Evolutionary conservation across 2,329 filamentous ascomycete species (phyloP).

Genomic region (Calonectria ilicicola): DNA sequence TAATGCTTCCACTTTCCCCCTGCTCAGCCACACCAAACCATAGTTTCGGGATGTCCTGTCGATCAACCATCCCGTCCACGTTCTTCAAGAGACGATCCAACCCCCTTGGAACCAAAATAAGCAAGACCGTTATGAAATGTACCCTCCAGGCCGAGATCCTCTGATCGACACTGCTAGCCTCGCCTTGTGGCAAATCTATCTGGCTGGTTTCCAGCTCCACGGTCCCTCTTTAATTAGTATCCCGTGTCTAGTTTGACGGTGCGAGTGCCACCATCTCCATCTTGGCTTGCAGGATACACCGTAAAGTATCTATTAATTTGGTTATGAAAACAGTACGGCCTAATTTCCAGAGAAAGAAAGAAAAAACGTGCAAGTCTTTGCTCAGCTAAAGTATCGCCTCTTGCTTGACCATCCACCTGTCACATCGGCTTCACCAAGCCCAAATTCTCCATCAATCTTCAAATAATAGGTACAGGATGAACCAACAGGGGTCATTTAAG

Average conservation of each 20-base stretch:
- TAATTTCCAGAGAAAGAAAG: not conserved
- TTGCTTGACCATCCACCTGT: not conserved
- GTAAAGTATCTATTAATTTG: not conserved
- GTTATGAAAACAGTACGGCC: not conserved
- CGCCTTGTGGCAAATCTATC: constrained; percentile 1
- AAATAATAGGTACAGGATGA: not conserved
- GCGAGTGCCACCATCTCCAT: not conserved
- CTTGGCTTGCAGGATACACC: not conserved
- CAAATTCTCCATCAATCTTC: not conserved
- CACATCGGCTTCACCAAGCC: constrained; percentile 7
- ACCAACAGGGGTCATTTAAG: not conserved
- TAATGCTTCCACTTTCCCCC: not conserved
- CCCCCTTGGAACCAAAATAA: not conserved
- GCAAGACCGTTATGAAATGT: not conserved
- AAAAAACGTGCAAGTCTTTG: not conserved
- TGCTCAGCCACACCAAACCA: not conserved
- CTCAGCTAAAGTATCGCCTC: not conserved
- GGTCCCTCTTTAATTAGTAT: not conserved
- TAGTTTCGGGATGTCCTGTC: constrained; percentile 17
- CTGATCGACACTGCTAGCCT: not conserved
- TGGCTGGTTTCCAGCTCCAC: not conserved
- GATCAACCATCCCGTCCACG: constrained; percentile 7
- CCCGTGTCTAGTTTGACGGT: not conserved
- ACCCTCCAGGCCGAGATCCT: not conserved
- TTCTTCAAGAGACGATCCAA: not conserved